Conservation (phyloP, 345 rosid species). For the Brassica cretica region DNA sequence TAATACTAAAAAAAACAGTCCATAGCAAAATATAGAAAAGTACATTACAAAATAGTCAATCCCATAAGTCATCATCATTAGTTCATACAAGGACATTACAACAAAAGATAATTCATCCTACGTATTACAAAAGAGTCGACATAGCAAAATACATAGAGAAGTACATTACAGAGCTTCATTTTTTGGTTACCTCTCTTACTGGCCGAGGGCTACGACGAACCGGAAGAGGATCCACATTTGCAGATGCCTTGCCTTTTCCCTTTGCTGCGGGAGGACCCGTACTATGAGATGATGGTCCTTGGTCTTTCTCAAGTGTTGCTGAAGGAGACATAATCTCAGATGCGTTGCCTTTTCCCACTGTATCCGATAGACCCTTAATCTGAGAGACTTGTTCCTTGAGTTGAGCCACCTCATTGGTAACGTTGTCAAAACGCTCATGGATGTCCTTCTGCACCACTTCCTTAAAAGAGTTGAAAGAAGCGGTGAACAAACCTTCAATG, state of each 20-base stretch:
- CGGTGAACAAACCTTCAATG: background rate
- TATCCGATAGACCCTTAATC: background rate
- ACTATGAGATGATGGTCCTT: background rate
- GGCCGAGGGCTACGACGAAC: too few species aligned
- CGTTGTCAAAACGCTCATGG: too few species aligned
- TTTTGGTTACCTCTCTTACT: too few species aligned
- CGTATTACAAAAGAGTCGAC: too few species aligned
- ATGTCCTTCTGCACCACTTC: background rate
- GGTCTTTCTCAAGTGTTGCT: background rate
- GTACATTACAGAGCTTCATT: too few species aligned
- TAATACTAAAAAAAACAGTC: too few species aligned
- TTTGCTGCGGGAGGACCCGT: background rate
- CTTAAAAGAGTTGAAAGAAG: background rate
- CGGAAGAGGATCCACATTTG: too few species aligned
- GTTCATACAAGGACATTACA: too few species aligned
- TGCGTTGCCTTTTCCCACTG: background rate
- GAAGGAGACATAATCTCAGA: background rate
- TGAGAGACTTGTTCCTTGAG: background rate
- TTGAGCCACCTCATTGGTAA: too few species aligned
- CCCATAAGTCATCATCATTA: background rate
- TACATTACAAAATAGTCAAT: background rate
- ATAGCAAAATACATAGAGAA: too few species aligned
- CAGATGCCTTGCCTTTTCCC: background rate
- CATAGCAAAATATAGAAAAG: background rate
- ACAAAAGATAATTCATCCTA: too few species aligned